phyloP scores from a whole-genome alignment of 2,329 filamentous ascomycete genomes.

The Monosporascus sp. region DNA sequence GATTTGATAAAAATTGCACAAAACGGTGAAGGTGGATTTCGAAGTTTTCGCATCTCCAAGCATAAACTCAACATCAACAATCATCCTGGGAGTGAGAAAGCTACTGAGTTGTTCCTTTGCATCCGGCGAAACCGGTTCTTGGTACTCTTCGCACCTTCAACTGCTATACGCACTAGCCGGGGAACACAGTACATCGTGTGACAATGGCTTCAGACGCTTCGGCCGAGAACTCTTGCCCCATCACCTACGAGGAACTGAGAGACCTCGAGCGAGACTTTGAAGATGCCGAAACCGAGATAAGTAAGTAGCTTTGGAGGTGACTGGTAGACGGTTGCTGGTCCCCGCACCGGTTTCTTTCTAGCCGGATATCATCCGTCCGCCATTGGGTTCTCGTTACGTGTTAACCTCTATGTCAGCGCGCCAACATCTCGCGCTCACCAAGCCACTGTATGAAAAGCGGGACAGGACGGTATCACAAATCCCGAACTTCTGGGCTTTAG shows the following conservation, averaged over 20 bases:
- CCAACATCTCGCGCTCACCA: slow-evolving; percentile 62
- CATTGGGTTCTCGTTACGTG: background rate
- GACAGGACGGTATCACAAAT: slow-evolving; percentile 65
- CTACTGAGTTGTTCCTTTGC: too few relatives aligned
- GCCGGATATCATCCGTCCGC: background rate
- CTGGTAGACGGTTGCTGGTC: background rate
- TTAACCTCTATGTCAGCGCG: slow-evolving; percentile 50
- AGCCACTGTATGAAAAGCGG: slow-evolving; percentile 72
- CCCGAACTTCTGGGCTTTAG: slow-evolving; percentile 89
- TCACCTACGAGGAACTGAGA: slow-evolving; percentile 71
- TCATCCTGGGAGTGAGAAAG: too few relatives aligned
- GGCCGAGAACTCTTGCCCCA: slow-evolving; percentile 15
- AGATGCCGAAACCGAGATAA: slow-evolving; percentile 73
- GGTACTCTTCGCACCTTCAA: too few relatives aligned
- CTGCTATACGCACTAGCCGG: too few relatives aligned
- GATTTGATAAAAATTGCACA: too few relatives aligned
- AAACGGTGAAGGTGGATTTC: too few relatives aligned
- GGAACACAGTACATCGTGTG: too few relatives aligned
- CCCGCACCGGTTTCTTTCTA: slow-evolving; percentile 1
- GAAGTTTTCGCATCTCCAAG: too few relatives aligned
- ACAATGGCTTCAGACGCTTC: background rate
- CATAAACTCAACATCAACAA: too few relatives aligned
- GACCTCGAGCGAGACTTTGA: slow-evolving; percentile 81
- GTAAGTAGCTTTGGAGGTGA: slow-evolving; percentile 48
- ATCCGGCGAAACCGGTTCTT: too few relatives aligned